Evolutionary conservation across 495 filamentous ascomycete species (phyloP), one percentile per base, ranked within the genome.

Genomic region (Penicillium simplicissimum): DNA sequence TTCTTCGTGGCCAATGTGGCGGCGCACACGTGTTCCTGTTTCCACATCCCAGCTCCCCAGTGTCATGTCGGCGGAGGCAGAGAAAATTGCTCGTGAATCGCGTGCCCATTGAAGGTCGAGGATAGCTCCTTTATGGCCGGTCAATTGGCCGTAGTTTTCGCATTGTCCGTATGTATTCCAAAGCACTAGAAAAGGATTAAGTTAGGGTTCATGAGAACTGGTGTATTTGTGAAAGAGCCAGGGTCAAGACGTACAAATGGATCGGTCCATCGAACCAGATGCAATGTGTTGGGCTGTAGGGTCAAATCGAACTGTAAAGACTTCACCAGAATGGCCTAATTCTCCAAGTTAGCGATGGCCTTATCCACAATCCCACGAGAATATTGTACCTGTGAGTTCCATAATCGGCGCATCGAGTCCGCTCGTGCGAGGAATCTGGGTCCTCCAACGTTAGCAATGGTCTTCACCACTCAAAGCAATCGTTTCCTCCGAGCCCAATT

Each of bases 91-190:
- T 68, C 87, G 85, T 34, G 92, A 95, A 75, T 98, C 93, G 72
- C 95, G 89, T 7, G 95, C 96, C 96, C 96, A 99, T 70, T 95
- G 90, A 25, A 99, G 81, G 74, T 98, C 96, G 19, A 97, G 82
- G 28, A 98, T 76, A 14, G 94, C 93, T 42, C 91, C 92, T 74
- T 89, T 90, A 76, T 98, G 95, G 14, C 96, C 96, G 15, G 76
- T 90, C 25, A 98, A 79, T 37, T 88, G 78, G 63, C 93, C 92
- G 67, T 96, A 96, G 75, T 98, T 98, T 68, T 95, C 90, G 70
- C 94, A 97, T 67, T 91, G 82, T 63, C 93, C 95, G 61, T 90
- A 92, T 8, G 92, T 94, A 68, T 89, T 86, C 95, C 95, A 98
- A 28, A 98, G 83, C 72, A 97, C 92, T 97, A 55, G 55, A 40